Conservation (phyloP, 345 rosid genomes). For the Bretschneidera sinensis region DNA sequence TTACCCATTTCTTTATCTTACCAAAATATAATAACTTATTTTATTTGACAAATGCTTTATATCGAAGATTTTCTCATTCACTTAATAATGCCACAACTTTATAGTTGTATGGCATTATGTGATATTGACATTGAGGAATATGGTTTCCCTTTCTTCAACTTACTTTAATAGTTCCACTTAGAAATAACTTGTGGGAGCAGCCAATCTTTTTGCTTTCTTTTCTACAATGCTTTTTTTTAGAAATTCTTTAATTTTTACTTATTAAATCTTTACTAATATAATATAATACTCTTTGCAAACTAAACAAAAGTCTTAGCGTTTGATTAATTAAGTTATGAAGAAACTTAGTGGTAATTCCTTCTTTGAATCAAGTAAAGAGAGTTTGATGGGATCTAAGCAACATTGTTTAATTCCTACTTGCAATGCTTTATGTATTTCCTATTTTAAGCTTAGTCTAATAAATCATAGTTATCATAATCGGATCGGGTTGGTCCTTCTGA, state of each 20-base stretch:
- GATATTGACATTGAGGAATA: slow-evolving; percentile 11
- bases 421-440: too few species aligned
- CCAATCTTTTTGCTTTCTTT: slow-evolving; percentile 1
- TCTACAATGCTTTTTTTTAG: too few species aligned
- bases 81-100: too few species aligned
- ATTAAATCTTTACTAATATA: slow-evolving; percentile 2
- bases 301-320: neutral
- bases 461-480: too few species aligned
- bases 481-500: too few species aligned
- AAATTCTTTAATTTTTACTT: too few species aligned
- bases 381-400: slow-evolving; percentile 22
- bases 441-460: too few species aligned
- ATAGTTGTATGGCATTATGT: slow-evolving; percentile 31
- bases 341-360: slow-evolving; percentile 15
- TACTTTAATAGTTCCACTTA: slow-evolving; percentile 20
- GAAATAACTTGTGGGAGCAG: slow-evolving; percentile 13
- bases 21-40: too few species aligned
- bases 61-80: neutral
- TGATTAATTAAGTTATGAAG: slow-evolving; percentile 11
- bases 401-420: slow-evolving; percentile 10
- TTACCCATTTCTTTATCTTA: too few species aligned
- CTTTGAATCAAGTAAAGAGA: slow-evolving; percentile 5
- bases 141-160: slow-evolving; percentile 1
- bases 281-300: slow-evolving; percentile 7
- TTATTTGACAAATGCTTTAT: too few species aligned